phyloP scores from a whole-genome alignment of 2,329 filamentous ascomycete genomes.

The Arthroderma sp. region DNA sequence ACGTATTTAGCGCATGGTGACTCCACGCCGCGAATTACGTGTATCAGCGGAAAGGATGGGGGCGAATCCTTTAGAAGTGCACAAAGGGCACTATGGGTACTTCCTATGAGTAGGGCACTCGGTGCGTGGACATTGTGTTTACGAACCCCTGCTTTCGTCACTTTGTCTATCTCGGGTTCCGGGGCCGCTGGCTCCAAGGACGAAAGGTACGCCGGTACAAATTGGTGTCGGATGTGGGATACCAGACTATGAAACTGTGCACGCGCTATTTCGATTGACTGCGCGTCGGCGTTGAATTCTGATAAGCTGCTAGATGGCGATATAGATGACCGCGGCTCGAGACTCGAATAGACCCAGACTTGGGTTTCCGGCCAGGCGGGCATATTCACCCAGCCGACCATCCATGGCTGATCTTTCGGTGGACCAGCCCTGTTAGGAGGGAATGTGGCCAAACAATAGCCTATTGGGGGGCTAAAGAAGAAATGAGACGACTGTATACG shows the following conservation, averaged over 20 bases:
- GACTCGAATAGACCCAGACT: conserved; percentile 28
- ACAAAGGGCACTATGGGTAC: conserved; percentile 23
- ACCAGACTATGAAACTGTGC: conserved; percentile 19
- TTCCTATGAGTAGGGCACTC: conserved; percentile 24
- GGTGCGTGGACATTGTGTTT: conserved; percentile 17
- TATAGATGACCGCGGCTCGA: conserved; percentile 17
- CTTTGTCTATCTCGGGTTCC: background rate
- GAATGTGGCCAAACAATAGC: conserved; percentile 23
- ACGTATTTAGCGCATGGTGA: conserved; percentile 25
- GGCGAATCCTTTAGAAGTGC: conserved; percentile 4
- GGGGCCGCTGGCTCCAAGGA: conserved; percentile 4
- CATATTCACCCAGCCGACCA: conserved; percentile 30
- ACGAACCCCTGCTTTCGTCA: conserved; percentile 3
- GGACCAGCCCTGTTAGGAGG: conserved; percentile 10
- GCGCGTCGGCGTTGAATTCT: background rate
- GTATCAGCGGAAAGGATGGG: too few relatives aligned
- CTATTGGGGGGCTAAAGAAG: conserved; percentile 20
- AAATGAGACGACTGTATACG: conserved; percentile 24
- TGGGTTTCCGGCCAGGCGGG: conserved; percentile 28
- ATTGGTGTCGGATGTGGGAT: conserved; percentile 14
- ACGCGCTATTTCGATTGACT: conserved; percentile 10
- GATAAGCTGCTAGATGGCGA: conserved; percentile 4
- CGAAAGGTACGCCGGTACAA: conserved; percentile 18
- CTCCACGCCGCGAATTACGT: too few relatives aligned
- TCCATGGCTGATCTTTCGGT: conserved; percentile 16